Conservation (phyloP, 2,329 filamentous ascomycete species). For the Emericellopsis atlantica region DNA sequence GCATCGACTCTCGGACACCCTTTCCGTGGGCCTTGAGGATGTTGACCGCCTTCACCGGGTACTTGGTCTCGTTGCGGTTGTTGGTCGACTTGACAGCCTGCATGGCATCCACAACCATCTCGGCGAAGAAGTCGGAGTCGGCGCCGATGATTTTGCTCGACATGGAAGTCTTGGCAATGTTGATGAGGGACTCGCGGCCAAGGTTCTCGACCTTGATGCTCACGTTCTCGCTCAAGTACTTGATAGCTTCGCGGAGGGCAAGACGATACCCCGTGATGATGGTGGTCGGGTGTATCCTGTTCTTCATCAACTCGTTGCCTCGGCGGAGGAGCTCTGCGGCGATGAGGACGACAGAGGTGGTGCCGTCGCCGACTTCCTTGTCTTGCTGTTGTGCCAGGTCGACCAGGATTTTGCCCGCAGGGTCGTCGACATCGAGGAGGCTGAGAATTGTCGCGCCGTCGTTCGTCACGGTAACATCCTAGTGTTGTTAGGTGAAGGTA, state of each 20-base stretch:
- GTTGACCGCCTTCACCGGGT: constrained; percentile 98
- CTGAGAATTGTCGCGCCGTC: constrained; percentile 95
- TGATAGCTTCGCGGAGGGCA: constrained; percentile 87
- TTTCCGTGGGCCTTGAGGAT: constrained; percentile 98
- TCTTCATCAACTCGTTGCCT: constrained; percentile 98
- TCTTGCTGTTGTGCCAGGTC: constrained; percentile 97
- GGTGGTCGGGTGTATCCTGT: constrained; percentile 98
- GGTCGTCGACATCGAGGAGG: constrained; percentile 93
- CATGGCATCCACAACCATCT: constrained; percentile 96
- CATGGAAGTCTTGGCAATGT: constrained; percentile 98
- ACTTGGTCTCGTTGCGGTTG: constrained; percentile 82
- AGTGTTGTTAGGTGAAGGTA: neutral
- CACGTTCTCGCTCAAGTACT: constrained; percentile 98
- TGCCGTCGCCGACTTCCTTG: constrained; percentile 97
- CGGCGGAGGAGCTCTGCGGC: constrained; percentile 86
- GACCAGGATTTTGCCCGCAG: constrained; percentile 94
- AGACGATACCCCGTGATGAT: constrained; percentile 98
- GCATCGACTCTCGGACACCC: constrained; percentile 71
- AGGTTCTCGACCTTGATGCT: constrained; percentile 90
- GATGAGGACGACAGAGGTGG: constrained; percentile 94
- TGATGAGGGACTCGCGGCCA: constrained; percentile 80
- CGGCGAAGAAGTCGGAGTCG: constrained; percentile 92
- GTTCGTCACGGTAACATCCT: constrained; percentile 98
- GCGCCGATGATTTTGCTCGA: constrained; percentile 96
- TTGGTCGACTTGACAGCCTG: constrained; percentile 88